Conservation (phyloP, 139 green algal species). For the Chlamydomonas schloesseri region DNA sequence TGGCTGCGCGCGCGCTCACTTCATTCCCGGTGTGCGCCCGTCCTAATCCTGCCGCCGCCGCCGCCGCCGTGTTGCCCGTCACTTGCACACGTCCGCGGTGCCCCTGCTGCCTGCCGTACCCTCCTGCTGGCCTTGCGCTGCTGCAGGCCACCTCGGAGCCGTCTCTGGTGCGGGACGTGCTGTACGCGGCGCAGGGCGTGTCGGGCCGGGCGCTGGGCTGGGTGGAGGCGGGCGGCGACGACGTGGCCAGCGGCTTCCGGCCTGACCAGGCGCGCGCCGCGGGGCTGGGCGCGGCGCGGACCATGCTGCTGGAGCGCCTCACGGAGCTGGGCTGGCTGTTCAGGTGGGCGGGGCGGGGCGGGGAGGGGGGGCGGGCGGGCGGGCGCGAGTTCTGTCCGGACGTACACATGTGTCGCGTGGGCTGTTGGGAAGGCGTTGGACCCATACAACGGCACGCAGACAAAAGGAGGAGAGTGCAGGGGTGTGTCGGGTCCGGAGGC, state of each 20-base stretch:
- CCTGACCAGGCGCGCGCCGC: neutral
- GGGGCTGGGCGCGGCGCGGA: neutral
- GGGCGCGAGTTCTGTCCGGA: too few species aligned
- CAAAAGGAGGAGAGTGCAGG: too few species aligned
- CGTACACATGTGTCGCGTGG: too few species aligned
- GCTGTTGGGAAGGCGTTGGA: too few species aligned
- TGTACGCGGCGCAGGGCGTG: slow-evolving; percentile 86
- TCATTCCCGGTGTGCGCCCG: too few species aligned
- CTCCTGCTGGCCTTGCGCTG: neutral
- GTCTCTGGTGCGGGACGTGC: slow-evolving; percentile 86
- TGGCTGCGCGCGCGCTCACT: too few species aligned
- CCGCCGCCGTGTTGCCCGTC: neutral
- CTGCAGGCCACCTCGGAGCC: slow-evolving; percentile 62
- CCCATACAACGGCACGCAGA: too few species aligned
- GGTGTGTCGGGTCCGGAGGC: too few species aligned
- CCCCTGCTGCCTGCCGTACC: neutral
- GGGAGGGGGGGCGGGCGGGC: neutral
- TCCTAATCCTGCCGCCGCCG: too few species aligned
- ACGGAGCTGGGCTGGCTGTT: slow-evolving; percentile 85
- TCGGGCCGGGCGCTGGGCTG: slow-evolving; percentile 58
- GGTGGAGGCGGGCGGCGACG: neutral
- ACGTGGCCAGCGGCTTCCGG: slow-evolving; percentile 2
- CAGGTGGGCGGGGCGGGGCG: slow-evolving; percentile 50
- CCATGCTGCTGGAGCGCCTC: slow-evolving; percentile 58
- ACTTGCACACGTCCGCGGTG: too few species aligned